Evolutionary conservation across 139 green algal genomes (phyloP).

Genomic region (Mesostigma viride): DNA sequence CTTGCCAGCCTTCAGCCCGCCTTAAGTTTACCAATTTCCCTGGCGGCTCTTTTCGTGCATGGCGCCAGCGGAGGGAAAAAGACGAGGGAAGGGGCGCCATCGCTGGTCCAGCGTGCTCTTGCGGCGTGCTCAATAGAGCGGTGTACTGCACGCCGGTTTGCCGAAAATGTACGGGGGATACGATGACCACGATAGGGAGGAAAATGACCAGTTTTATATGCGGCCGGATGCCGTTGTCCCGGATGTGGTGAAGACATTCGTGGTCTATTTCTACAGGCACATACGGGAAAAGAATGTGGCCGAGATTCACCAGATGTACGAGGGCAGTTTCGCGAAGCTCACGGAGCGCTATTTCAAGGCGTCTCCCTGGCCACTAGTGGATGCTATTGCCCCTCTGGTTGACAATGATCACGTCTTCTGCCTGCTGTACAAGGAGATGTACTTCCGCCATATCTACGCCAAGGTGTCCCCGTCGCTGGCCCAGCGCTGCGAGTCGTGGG

Average conservation of each 20-base stretch:
- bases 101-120: too few species aligned
- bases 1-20: too few species aligned
- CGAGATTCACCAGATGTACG: slow-evolving; percentile 95
- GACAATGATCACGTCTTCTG: slow-evolving; percentile 96
- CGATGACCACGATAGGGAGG: too few species aligned
- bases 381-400: slow-evolving; percentile 65
- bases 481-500: slow-evolving; percentile 74
- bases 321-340: slow-evolving; percentile 80
- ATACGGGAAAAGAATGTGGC: slow-evolving; percentile 84
- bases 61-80: too few species aligned
- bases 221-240: slow-evolving; percentile 7
- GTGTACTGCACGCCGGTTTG: too few species aligned
- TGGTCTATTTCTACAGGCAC: slow-evolving; percentile 87
- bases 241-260: slow-evolving; percentile 86
- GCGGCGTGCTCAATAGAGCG: too few species aligned
- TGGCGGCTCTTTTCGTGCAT: too few species aligned
- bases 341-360: slow-evolving; percentile 92
- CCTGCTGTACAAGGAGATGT: slow-evolving; percentile 97
- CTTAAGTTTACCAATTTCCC: too few species aligned
- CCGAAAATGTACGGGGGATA: too few species aligned
- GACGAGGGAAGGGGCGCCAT: too few species aligned
- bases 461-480: slow-evolving; percentile 58
- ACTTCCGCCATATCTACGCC: slow-evolving; percentile 89
- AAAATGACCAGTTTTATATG: too few species aligned
- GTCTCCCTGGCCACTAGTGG: slow-evolving; percentile 68